Evolutionary conservation across 2,329 filamentous ascomycete genomes (phyloP), one percentile per base, ranked within the genome.

Genomic region (Trematosphaeria pertusa): DNA sequence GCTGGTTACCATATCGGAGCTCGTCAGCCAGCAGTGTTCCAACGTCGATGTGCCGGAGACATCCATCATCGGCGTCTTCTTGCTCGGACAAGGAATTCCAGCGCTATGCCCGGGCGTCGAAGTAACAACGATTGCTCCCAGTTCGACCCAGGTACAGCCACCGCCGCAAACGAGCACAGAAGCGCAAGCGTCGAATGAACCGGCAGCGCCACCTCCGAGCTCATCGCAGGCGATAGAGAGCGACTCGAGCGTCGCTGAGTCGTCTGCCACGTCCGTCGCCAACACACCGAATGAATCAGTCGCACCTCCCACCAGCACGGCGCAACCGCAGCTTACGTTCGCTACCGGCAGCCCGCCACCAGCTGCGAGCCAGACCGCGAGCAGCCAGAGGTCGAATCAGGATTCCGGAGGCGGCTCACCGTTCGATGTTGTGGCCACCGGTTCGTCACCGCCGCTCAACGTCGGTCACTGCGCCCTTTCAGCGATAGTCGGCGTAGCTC

Each of bases 321-420:
- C 9, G 9, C 26, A 33, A 39, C 15, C 35, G 10, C 38, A 31
- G 17, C 21, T 38, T 21, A 36, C 46, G 8, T 12, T 42, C 48
- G 33, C 33, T 21, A 36, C 42, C 17, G 35, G 4, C 43, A 43
- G 45, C 28, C 28, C 32, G 12, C 34, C 32, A 47, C 52, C 41
- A 54, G 42, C 42, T 41, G 54, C 41, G 30, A 55, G 28, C 42
- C 50, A 28, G 43, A 55, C 56, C n/a, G 46, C 59, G 6, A 68
- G 58, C 24, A 55, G 57, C 12, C 67, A 73, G 45, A 64, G 68
- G 14, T 65, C 64, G 8, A 71, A 65, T 38, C 52, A 64, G 15
- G 64, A 69, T 19, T 73, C 69, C 10, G 74, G 74, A 15, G 74
- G 75, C 12, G 76, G 76, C n/a, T 75, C 72, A 41, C 76, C 75